Percentiles rank a stretch among this genome's conserved stretches.
Evolutionary conservation across 2,329 filamentous ascomycete species (phyloP).

Genomic region (Pyrenophora seminiperda): DNA sequence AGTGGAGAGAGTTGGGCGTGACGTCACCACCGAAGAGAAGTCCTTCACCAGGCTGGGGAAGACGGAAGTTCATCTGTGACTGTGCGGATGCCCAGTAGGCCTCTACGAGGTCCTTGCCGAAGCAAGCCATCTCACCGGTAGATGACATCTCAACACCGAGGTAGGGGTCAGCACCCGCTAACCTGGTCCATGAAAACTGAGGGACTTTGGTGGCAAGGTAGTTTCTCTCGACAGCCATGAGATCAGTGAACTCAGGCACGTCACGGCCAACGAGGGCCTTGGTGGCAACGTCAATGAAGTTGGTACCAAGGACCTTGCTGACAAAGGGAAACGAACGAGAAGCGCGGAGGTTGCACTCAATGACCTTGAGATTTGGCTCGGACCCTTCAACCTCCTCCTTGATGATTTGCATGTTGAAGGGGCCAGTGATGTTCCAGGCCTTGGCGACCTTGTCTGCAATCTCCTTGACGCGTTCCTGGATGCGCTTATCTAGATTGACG

Average conservation of each 20-base stretch:
- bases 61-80: constrained; percentile 98
- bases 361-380: constrained; percentile 84
- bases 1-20: constrained; percentile 50
- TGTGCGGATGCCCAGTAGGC: constrained; percentile 98
- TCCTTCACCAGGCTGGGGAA: constrained; percentile 92
- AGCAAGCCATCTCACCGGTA: constrained; percentile 98
- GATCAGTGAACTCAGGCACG: constrained; percentile 81
- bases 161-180: constrained; percentile 96
- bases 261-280: constrained; percentile 86
- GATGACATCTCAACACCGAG: constrained; percentile 97
- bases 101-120: constrained; percentile 92
- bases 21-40: constrained; percentile 90
- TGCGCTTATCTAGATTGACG: constrained; percentile 73
- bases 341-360: constrained; percentile 96
- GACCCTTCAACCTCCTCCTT: constrained; percentile 81
- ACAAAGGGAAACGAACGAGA: constrained; percentile 98
- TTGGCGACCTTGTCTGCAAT: constrained; percentile 96
- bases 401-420: constrained; percentile 99
- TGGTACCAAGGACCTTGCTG: constrained; percentile 92
- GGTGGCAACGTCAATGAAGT: constrained; percentile 96
- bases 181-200: constrained; percentile 98
- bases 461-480: constrained; percentile 87
- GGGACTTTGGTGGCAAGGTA: constrained; percentile 97
- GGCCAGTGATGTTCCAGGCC: constrained; percentile 95
- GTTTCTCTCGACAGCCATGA: constrained; percentile 87